Percentiles rank a stretch among this genome's conserved stretches.
Evolutionary conservation across 495 filamentous ascomycete species (phyloP).

Genomic region (Penicillium canariense): DNA sequence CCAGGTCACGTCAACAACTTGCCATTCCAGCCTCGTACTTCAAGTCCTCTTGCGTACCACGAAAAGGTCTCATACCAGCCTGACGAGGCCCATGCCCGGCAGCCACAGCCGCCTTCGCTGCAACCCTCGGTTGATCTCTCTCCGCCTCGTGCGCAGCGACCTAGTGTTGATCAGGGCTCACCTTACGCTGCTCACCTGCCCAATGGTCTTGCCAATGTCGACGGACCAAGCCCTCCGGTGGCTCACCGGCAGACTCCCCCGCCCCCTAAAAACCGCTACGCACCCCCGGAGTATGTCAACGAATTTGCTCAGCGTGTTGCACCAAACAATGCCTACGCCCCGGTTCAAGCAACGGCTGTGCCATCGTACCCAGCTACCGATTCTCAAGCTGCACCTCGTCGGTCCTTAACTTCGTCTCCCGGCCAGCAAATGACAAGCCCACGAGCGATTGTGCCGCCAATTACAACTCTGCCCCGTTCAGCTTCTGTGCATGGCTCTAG

Average conservation of each 20-base stretch:
- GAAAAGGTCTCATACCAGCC: conserved; percentile 43
- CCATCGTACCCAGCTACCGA: conserved; percentile 24
- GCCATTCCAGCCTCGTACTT: conserved; percentile 79
- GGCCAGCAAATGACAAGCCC: conserved; percentile 53
- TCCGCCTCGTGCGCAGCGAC: conserved; percentile 18
- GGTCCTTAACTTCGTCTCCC: conserved; percentile 87
- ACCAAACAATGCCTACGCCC: conserved; percentile 40
- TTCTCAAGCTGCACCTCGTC: conserved; percentile 48
- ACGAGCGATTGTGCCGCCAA: conserved; percentile 42
- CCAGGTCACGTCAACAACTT: conserved; percentile 43
- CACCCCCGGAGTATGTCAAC: conserved; percentile 49
- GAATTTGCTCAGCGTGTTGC: conserved; percentile 49
- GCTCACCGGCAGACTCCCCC: conserved; percentile 29
- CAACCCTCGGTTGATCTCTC: conserved; percentile 28
- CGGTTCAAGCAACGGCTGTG: conserved; percentile 32
- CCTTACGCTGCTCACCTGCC: conserved; percentile 11
- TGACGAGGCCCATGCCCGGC: conserved; percentile 17
- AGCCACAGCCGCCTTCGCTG: conserved; percentile 27
- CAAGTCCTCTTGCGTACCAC: conserved; percentile 75
- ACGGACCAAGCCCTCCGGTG: conserved; percentile 8
- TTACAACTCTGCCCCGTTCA: conserved; percentile 61
- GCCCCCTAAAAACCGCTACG: conserved; percentile 39
- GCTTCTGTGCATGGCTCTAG: conserved; percentile 62
- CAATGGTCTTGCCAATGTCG: conserved; percentile 5
- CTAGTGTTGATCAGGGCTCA: conserved; percentile 21